Evolutionary conservation across 2,329 filamentous ascomycete species (phyloP).

Genomic region (Akanthomyces muscarius): DNA sequence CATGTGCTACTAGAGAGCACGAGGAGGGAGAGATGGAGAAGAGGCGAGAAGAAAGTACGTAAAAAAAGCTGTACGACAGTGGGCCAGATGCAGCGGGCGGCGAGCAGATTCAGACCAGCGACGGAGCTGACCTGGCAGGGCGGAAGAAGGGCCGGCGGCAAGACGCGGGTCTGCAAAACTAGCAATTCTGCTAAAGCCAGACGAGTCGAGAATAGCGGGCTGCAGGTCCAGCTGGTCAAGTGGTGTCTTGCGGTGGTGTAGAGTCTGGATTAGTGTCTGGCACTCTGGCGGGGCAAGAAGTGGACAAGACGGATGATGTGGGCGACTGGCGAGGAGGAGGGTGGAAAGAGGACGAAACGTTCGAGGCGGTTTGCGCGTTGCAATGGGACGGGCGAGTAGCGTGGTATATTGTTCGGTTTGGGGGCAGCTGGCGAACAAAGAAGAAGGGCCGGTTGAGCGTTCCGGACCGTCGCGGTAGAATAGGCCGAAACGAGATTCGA

Average conservation of each 20-base stretch:
- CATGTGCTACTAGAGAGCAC: constrained; percentile 15
- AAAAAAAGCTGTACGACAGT: constrained; percentile 17
- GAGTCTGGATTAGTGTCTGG: constrained; percentile 8
- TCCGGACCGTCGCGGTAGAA: constrained; percentile 8
- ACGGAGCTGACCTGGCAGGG: constrained; percentile 8
- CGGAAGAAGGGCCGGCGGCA: constrained; percentile 10
- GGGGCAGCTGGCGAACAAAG: not conserved
- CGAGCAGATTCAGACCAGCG: not conserved
- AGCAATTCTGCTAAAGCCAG: not conserved
- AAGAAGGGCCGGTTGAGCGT: not conserved
- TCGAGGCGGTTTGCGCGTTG: not conserved
- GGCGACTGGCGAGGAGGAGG: not conserved
- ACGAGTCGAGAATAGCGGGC: constrained; percentile 11
- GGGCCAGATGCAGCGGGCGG: constrained; percentile 9
- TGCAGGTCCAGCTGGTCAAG: constrained; percentile 9
- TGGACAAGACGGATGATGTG: constrained; percentile 12
- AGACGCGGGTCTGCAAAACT: constrained; percentile 15
- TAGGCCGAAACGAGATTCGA: constrained; percentile 3
- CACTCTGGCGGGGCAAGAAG: constrained; percentile 14
- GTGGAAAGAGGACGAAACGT: not conserved
- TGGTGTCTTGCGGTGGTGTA: constrained; percentile 11
- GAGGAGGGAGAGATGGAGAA: not conserved
- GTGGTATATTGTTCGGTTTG: not conserved
- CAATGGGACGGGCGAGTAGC: not conserved
- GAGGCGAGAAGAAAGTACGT: constrained; percentile 14